A percentile compares a stretch with the other conserved stretches of the same genome.
Conservation (phyloP, 805 yeast genomes). For the Candida boidinii region DNA sequence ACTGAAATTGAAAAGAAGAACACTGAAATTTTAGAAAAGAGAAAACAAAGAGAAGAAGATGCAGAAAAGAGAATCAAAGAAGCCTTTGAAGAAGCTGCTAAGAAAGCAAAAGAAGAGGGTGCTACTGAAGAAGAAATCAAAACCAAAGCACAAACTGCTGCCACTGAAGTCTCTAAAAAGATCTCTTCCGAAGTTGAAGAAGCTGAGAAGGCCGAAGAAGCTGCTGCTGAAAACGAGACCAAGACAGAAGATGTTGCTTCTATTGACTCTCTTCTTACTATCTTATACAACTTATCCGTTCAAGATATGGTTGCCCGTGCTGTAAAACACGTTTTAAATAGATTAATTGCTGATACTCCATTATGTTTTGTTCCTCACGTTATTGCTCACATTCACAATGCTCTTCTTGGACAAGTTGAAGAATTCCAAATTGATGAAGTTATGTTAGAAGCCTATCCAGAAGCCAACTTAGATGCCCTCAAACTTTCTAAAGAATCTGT, state of each 20-base stretch:
- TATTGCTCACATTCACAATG: conserved; percentile 65
- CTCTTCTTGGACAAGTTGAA: conserved; percentile 43
- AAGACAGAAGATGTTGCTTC: conserved; percentile 33
- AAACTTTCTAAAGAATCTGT: conserved; percentile 34
- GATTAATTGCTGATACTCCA: conserved; percentile 32
- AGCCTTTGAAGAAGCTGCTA: conserved; percentile 14
- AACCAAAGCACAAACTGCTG: conserved; percentile 16
- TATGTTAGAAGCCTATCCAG: conserved; percentile 32
- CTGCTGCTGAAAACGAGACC: conserved; percentile 22
- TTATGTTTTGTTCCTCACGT: conserved; percentile 46
- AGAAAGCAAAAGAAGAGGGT: too few species aligned
- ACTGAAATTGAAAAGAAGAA: conserved; percentile 25
- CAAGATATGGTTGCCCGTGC: conserved; percentile 79
- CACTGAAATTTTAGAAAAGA: conserved; percentile 15
- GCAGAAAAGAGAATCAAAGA: conserved; percentile 11
- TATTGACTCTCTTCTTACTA: conserved; percentile 30
- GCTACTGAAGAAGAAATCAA: conserved; percentile 26
- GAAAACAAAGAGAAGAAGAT: too few species aligned
- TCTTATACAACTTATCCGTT: conserved; percentile 38
- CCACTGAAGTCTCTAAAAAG: conserved; percentile 22
- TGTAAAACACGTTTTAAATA: conserved; percentile 63
- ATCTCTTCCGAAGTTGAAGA: conserved; percentile 23
- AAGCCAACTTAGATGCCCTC: conserved; percentile 34
- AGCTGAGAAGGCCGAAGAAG: conserved; percentile 23
- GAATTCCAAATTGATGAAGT: conserved; percentile 35